Percentiles rank a stretch among this genome's conserved stretches.
Conservation (phyloP, 305 asterid genomes). For the Caryopteris hybrid region DNA sequence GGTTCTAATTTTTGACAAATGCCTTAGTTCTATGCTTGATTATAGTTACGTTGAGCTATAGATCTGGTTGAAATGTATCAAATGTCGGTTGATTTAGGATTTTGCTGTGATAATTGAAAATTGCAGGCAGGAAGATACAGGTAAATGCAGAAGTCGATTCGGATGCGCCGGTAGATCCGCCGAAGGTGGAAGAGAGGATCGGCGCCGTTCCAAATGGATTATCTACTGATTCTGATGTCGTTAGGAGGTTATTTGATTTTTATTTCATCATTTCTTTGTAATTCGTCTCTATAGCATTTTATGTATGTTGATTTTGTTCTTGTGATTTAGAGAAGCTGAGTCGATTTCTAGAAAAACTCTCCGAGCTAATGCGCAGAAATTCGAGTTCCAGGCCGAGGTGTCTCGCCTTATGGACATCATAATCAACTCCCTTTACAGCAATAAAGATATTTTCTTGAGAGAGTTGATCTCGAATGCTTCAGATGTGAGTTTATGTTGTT, state of each 20-base stretch:
- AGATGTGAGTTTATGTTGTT: constrained; percentile 57
- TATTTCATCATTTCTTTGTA: neutral
- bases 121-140: constrained; percentile 64
- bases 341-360: constrained; percentile 71
- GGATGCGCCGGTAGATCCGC: constrained; percentile 78
- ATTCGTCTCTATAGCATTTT: neutral
- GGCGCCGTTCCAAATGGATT: constrained; percentile 82
- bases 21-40: neutral
- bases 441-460: constrained; percentile 94
- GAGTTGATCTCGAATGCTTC: constrained; percentile 98
- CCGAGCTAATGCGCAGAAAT: constrained; percentile 81
- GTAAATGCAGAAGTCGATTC: constrained; percentile 76
- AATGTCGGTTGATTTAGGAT: neutral
- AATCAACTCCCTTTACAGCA: constrained; percentile 94
- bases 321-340: constrained; percentile 69
- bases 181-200: constrained; percentile 87
- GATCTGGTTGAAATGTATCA: neutral
- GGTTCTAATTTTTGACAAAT: neutral
- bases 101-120: neutral
- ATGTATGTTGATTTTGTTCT: constrained; percentile 2
- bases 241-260: constrained; percentile 46
- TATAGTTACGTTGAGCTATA: neutral
- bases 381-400: constrained; percentile 96
- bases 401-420: constrained; percentile 96
- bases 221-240: constrained; percentile 88